phyloP scores from a whole-genome alignment of 176 grass and related monocot genomes.

The Urochloa ruziziensis region DNA sequence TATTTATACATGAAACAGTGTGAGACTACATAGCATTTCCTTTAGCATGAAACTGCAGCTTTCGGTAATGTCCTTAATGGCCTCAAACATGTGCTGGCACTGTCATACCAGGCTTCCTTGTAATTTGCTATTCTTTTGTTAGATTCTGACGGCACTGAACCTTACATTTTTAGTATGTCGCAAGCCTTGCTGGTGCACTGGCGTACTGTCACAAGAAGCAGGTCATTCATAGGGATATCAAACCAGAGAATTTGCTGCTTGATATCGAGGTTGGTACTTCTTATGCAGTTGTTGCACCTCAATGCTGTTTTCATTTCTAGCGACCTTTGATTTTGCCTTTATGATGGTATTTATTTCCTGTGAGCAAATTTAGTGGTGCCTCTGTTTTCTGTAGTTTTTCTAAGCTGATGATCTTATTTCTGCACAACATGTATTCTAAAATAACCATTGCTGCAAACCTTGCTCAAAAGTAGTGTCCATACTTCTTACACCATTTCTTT shows the following conservation, averaged over 20 bases:
- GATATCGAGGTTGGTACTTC: constrained; percentile 66
- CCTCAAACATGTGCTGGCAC: background rate
- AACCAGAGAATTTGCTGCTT: constrained; percentile 89
- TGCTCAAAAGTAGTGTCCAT: background rate
- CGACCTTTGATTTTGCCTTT: constrained; percentile 11
- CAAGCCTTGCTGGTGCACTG: constrained; percentile 74
- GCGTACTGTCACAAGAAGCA: constrained; percentile 94
- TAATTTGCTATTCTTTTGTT: constrained; percentile 13
- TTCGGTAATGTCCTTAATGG: background rate
- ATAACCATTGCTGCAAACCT: background rate
- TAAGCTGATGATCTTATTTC: background rate
- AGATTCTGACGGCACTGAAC: background rate
- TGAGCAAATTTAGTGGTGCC: background rate
- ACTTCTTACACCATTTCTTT: background rate
- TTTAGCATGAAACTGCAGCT: background rate
- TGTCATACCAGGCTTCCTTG: constrained; percentile 15
- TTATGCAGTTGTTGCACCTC: background rate
- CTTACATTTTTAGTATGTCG: constrained; percentile 55
- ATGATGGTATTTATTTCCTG: background rate
- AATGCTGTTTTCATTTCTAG: background rate
- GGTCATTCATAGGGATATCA: constrained; percentile 96
- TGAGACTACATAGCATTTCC: background rate
- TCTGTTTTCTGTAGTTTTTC: background rate
- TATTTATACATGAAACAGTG: background rate
- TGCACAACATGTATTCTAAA: background rate